phyloP scores from a whole-genome alignment of 2,329 filamentous ascomycete genomes.

The Hymenotorrendiella dingleyae region DNA sequence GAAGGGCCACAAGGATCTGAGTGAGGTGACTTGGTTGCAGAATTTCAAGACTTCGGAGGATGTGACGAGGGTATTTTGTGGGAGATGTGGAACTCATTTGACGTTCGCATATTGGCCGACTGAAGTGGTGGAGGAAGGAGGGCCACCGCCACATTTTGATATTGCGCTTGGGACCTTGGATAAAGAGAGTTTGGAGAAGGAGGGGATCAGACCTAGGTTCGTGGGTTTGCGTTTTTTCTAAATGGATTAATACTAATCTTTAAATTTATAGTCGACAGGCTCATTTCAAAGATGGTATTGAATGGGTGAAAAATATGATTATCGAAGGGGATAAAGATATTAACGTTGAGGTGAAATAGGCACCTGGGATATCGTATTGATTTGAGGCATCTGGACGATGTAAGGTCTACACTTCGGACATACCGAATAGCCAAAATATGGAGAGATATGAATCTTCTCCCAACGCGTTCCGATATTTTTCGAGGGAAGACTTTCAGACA shows the following conservation, averaged over 20 bases:
- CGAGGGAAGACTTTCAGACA: too few relatives aligned
- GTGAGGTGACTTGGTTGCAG: slow-evolving; percentile 10
- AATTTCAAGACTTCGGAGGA: slow-evolving; percentile 19
- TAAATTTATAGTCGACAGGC: slow-evolving; percentile 19
- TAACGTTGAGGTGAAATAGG: too few relatives aligned
- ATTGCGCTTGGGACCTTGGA: slow-evolving; percentile 25
- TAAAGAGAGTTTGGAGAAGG: slow-evolving; percentile 15
- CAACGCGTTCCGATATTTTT: too few relatives aligned
- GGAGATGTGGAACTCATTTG: slow-evolving; percentile 26
- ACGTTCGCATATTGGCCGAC: slow-evolving; percentile 21
- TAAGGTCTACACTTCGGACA: too few relatives aligned
- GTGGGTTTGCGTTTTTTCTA: too few relatives aligned
- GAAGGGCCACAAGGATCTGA: slow-evolving; percentile 7
- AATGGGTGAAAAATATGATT: slow-evolving; percentile 21
- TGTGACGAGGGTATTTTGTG: slow-evolving; percentile 26
- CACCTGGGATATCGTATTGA: too few relatives aligned
- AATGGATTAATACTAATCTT: too few relatives aligned
- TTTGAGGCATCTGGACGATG: too few relatives aligned
- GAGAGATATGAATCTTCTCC: too few relatives aligned
- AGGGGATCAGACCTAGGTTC: slow-evolving; percentile 16
- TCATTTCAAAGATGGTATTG: slow-evolving; percentile 22
- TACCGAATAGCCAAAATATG: too few relatives aligned
- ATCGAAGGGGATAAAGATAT: slow-evolving; percentile 3
- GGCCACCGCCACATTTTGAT: slow-evolving; percentile 16
- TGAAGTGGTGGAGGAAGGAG: slow-evolving; percentile 1